Evolutionary conservation across 2,329 filamentous ascomycete species (phyloP), one percentile per base, ranked within the genome.

Genomic region (Xylaria arbuscula): DNA sequence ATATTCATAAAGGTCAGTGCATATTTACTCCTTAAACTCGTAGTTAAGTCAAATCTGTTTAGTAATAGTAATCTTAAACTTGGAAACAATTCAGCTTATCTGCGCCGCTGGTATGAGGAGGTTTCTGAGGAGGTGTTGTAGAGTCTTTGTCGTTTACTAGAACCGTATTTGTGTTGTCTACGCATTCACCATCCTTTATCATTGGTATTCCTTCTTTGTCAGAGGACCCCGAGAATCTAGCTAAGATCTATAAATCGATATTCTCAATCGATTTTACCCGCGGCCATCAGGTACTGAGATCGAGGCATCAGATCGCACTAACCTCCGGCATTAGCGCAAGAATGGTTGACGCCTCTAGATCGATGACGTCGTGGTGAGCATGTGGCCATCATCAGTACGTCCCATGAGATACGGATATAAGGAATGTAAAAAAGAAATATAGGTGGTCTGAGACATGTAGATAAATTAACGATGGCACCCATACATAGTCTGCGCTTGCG

Each of bases 321-420:
- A 66, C 17, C 32, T 9, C n/a, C 13, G 28, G 40, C 24, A 50
- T 60, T 67, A 67, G 64, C 58, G 65, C 58, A 22, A 17, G 7
- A 17, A 24, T 47, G 10, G 15, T 22, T 24, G 40, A 55, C 55
- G 65, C 24, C 28, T 63, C 22, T 7, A 53, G 15, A 64, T 70
- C 68, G 60, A 72, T 72, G 70, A 72, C 70, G 70, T 72, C 65
- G 62, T 57, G 48, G 34, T 40, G 10, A 48, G 42, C 28, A 70
- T 68, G 36, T 61, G 15, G 32, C 28, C 64, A 68, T 70, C 70
- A 68, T 70, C 50, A 58, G 59, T n/a, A 50, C 34, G 15, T 17
- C 2, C 17, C 15, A 42, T 38, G 50, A 61, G 22, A 50, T 32
- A 28, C 13, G 1, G 38, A 17, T 7, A 28, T 11, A 3, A 17